phyloP scores from a whole-genome alignment of 2,329 filamentous ascomycete genomes.

The Neofusicoccum laricinum region DNA sequence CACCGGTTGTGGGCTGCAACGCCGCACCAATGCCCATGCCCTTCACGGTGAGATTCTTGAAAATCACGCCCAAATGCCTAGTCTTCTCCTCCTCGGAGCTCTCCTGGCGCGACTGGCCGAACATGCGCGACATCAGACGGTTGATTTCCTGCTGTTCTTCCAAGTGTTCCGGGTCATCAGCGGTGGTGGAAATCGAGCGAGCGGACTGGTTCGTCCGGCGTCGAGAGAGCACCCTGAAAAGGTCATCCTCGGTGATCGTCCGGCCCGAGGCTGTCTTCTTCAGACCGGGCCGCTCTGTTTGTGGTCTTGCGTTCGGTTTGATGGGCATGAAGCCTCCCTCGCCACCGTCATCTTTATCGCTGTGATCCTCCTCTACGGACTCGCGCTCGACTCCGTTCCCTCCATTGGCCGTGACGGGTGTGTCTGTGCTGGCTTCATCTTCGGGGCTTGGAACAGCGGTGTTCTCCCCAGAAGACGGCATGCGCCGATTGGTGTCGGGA shows the following conservation, averaged over 20 bases:
- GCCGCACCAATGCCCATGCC: constrained; percentile 61
- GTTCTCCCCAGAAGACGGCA: not conserved
- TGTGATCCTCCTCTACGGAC: constrained; percentile 9
- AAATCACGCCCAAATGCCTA: constrained; percentile 65
- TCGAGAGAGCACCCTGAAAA: constrained; percentile 50
- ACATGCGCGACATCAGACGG: constrained; percentile 67
- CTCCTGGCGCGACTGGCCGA: constrained; percentile 61
- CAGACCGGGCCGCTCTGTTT: not conserved
- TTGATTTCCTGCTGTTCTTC: constrained; percentile 55
- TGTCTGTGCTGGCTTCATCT: constrained; percentile 14
- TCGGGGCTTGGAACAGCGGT: constrained; percentile 3
- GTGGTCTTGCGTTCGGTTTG: constrained; percentile 20
- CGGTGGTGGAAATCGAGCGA: not conserved
- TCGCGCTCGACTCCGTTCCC: constrained; percentile 1
- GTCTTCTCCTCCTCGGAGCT: constrained; percentile 69
- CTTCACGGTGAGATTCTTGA: constrained; percentile 62
- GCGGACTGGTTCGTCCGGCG: constrained; percentile 43
- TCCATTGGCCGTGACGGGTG: not conserved
- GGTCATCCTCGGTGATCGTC: constrained; percentile 49
- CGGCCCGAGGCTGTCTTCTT: constrained; percentile 17
- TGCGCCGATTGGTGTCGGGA: not conserved
- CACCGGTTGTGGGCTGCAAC: constrained; percentile 59
- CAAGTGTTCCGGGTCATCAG: not conserved
- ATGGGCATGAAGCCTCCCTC: constrained; percentile 24
- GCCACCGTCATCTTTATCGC: constrained; percentile 24